A percentile compares a stretch with the other conserved stretches of the same genome.
Evolutionary conservation across 352 stramenopile genomes (phyloP).

Genomic region (Elongisporangium senticosum): DNA sequence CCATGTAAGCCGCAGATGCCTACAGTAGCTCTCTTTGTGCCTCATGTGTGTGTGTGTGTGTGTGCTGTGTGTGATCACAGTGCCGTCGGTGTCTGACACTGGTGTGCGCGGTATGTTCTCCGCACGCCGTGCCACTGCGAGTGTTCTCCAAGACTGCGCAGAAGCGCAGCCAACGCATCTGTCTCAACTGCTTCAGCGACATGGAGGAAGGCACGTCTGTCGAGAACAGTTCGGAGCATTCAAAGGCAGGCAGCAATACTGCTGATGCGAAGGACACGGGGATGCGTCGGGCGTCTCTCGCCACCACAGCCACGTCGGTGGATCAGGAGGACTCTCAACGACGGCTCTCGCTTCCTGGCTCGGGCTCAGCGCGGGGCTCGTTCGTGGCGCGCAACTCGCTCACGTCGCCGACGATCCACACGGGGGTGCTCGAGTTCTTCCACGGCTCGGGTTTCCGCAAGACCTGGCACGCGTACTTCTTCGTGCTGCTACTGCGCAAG

Average conservation of each 20-base stretch:
- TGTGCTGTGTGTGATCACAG: slow-evolving; percentile 13
- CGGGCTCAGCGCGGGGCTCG: too few relatives aligned
- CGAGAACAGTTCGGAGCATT: too few relatives aligned
- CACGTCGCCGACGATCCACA: slow-evolving; percentile 33
- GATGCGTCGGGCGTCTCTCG: too few relatives aligned
- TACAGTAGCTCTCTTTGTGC: too few relatives aligned
- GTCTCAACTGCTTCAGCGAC: slow-evolving; percentile 31
- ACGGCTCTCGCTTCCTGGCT: too few relatives aligned
- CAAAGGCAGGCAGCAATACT: too few relatives aligned
- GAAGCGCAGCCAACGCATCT: slow-evolving; percentile 41
- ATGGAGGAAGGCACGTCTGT: slow-evolving; percentile 8
- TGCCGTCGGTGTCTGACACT: slow-evolving; percentile 58
- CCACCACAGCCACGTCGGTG: too few relatives aligned
- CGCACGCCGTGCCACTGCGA: slow-evolving; percentile 37
- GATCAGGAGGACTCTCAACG: too few relatives aligned
- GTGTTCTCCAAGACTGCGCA: slow-evolving; percentile 36
- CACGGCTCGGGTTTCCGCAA: slow-evolving; percentile 58
- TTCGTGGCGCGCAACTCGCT: too few relatives aligned
- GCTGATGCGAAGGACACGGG: too few relatives aligned
- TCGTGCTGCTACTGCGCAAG: slow-evolving; percentile 68
- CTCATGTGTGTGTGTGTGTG: too few relatives aligned
- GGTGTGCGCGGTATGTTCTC: slow-evolving; percentile 62
- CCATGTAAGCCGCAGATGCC: slow-evolving; percentile 30
- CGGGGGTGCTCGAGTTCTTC: slow-evolving; percentile 41
- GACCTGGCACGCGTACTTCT: slow-evolving; percentile 56